Conservation (phyloP, 495 filamentous ascomycete species). For the Aspergillus nidulans region DNA sequence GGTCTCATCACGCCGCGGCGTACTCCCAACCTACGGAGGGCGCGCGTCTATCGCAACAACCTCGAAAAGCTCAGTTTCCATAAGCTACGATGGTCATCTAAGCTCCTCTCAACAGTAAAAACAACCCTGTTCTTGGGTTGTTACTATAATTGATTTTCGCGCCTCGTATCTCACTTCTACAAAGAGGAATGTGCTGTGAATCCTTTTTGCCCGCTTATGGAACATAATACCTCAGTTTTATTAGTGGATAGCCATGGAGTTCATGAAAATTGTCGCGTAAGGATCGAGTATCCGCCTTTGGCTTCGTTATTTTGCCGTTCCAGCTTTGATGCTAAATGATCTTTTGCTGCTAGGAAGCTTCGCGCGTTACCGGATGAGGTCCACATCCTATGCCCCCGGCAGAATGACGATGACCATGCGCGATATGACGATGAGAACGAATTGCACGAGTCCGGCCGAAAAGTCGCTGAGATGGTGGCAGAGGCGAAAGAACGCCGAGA, state of each 20-base stretch:
- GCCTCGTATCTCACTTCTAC: background rate
- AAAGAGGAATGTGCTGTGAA: slow-evolving; percentile 16
- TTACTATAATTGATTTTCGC: background rate
- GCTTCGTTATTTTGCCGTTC: background rate
- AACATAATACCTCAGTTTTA: slow-evolving; percentile 8
- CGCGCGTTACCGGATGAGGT: slow-evolving; percentile 41
- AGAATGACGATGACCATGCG: slow-evolving; percentile 44
- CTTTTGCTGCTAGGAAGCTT: slow-evolving; percentile 30
- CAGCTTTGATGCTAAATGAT: background rate
- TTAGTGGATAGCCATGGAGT: slow-evolving; percentile 33
- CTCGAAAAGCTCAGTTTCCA: background rate
- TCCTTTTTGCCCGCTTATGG: slow-evolving; percentile 8
- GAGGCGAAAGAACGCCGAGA: slow-evolving; percentile 51
- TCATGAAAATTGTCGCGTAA: slow-evolving; percentile 40
- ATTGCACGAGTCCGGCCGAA: slow-evolving; percentile 28
- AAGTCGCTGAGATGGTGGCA: slow-evolving; percentile 34
- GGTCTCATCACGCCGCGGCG: background rate
- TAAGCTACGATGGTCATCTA: slow-evolving; percentile 7
- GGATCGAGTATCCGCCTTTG: slow-evolving; percentile 6
- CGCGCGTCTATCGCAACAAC: background rate
- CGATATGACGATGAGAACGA: slow-evolving; percentile 48
- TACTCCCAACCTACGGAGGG: background rate
- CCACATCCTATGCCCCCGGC: slow-evolving; percentile 49
- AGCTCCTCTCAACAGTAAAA: background rate
- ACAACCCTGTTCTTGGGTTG: background rate